Conservation (phyloP, 129 eudicot genomes). For the Centrapalus pauciflorus region DNA sequence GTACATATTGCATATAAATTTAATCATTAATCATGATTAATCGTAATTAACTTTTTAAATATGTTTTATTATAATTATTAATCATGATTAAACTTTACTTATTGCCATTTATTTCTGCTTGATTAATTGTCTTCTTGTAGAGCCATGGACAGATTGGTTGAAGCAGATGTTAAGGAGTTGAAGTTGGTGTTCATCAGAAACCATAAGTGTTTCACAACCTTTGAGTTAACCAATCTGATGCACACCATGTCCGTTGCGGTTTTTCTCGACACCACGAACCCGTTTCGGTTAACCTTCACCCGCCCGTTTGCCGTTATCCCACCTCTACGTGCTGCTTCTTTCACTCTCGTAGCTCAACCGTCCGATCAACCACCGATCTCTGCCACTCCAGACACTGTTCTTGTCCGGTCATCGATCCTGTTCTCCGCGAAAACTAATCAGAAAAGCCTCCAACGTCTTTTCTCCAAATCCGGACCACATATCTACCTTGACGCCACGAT, state of each 20-base stretch:
- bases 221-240: conserved; percentile 61
- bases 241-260: conserved; percentile 75
- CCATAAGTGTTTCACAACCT: conserved; percentile 41
- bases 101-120: background rate
- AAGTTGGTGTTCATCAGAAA: conserved; percentile 31
- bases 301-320: conserved; percentile 39
- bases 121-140: conserved; percentile 1
- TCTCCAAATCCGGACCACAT: conserved; percentile 52
- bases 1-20: background rate
- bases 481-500: conserved; percentile 57
- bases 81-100: background rate
- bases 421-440: conserved; percentile 50
- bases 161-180: conserved; percentile 44
- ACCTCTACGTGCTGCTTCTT: conserved; percentile 49
- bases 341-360: conserved; percentile 35
- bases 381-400: conserved; percentile 31
- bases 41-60: no score
- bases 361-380: conserved; percentile 40
- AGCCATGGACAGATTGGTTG: conserved; percentile 64
- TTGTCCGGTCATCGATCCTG: conserved; percentile 59
- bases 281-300: conserved; percentile 35
- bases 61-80: no score
- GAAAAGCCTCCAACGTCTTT: conserved; percentile 48
- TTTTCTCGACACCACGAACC: conserved; percentile 52
- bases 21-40: no score